These are phyloP conservation scores for Emericellopsis cladophorae DNA, from an alignment of 2,329 filamentous ascomycete genomes.

Conservation along the genomic window DNA sequence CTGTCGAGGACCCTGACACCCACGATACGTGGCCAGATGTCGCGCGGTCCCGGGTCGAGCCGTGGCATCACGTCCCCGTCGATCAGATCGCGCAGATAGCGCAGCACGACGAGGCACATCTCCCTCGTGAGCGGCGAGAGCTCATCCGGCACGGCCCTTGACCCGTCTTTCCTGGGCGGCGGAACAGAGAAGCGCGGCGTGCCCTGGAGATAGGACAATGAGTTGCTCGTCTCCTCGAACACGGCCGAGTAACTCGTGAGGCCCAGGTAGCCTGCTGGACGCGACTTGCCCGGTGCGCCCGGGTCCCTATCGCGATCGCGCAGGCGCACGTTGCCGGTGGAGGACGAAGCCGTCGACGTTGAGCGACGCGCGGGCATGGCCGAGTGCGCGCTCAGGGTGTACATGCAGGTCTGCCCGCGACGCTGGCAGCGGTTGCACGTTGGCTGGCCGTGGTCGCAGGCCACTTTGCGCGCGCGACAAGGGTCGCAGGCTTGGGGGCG, in stretches of 20 bases:
- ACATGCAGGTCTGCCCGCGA: constrained; percentile 20
- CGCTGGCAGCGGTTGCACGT: constrained; percentile 22
- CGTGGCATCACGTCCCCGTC: constrained; percentile 9
- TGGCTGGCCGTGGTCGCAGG: constrained; percentile 24
- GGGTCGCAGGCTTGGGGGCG: constrained; percentile 14
- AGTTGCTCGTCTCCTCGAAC: constrained; percentile 27
- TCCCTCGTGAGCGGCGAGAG: constrained; percentile 2
- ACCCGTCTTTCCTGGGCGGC: background rate
- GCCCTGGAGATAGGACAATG: constrained; percentile 19
- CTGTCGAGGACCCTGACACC: constrained; percentile 15
- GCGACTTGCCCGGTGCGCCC: background rate
- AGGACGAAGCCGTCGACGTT: background rate
- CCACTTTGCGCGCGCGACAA: constrained; percentile 24
- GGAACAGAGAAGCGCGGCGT: background rate
- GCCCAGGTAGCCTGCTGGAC: constrained; percentile 24
- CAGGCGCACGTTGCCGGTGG: background rate
- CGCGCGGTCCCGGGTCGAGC: constrained; percentile 7
- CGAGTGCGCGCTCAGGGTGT: constrained; percentile 7
- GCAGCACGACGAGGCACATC: constrained; percentile 19
- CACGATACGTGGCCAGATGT: constrained; percentile 18
- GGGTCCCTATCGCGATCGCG: background rate
- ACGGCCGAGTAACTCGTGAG: constrained; percentile 30
- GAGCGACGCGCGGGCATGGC: background rate
- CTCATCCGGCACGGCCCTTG: background rate
- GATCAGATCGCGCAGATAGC: constrained; percentile 16